phyloP scores from a whole-genome alignment of 2,329 filamentous ascomycete species.

The Mariannaea elegans region DNA sequence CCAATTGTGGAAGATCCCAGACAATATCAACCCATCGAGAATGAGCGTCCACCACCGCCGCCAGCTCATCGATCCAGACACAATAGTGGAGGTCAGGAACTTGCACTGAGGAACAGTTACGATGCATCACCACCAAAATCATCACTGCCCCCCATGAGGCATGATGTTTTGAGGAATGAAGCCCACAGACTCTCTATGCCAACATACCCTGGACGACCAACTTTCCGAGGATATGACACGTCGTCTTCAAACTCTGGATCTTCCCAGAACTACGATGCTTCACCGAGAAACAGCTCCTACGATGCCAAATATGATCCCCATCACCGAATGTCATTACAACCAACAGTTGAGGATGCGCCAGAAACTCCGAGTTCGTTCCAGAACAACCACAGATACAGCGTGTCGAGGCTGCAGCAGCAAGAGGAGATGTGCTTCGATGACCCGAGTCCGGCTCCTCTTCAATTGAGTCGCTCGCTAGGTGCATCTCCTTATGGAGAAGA shows the following conservation, averaged over 20 bases:
- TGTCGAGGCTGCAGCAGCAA: slow-evolving; percentile 35
- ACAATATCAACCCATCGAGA: slow-evolving; percentile 49
- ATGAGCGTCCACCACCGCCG: slow-evolving; percentile 63
- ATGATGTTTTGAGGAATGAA: slow-evolving; percentile 66
- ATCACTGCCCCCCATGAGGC: slow-evolving; percentile 59
- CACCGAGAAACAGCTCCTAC: slow-evolving; percentile 60
- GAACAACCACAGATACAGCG: slow-evolving; percentile 39
- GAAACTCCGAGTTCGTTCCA: slow-evolving; percentile 54
- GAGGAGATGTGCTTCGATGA: slow-evolving; percentile 53
- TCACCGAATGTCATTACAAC: slow-evolving; percentile 62
- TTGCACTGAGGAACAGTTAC: slow-evolving; percentile 50
- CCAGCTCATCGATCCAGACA: slow-evolving; percentile 62
- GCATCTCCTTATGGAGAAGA: slow-evolving; percentile 34
- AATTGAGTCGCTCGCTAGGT: slow-evolving; percentile 47
- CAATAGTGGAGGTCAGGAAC: slow-evolving; percentile 55
- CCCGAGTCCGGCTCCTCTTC: slow-evolving; percentile 56
- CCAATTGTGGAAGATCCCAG: slow-evolving; percentile 43
- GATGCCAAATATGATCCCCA: slow-evolving; percentile 58
- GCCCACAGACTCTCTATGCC: slow-evolving; percentile 62
- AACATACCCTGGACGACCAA: slow-evolving; percentile 63
- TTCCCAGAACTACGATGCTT: slow-evolving; percentile 47
- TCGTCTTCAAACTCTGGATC: slow-evolving; percentile 45
- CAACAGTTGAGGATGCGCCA: slow-evolving; percentile 71
- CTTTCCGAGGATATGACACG: slow-evolving; percentile 61
- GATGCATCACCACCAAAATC: slow-evolving; percentile 55